Percentiles rank a stretch among this genome's conserved stretches.
Conservation (phyloP, 257 asterid species). For the Linderniella brevidens region DNA sequence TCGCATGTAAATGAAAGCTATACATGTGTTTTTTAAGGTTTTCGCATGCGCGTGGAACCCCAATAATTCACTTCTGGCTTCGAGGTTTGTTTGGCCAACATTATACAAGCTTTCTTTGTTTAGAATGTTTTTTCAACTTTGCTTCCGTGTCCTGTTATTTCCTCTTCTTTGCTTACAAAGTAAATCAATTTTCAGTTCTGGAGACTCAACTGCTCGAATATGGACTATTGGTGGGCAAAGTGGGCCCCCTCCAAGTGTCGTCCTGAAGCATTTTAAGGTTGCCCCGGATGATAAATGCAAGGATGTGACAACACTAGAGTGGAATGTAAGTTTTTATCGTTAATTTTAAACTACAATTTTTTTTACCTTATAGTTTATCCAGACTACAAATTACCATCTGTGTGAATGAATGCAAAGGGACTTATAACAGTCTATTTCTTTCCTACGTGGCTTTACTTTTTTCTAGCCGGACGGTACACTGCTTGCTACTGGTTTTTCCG, state of each 20-base stretch:
- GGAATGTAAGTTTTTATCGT: constrained; percentile 53
- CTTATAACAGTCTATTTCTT: constrained; percentile 1
- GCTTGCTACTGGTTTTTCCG: constrained; percentile 96
- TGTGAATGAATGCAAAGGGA: too few relatives aligned
- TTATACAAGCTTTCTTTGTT: constrained; percentile 1
- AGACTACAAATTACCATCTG: too few relatives aligned
- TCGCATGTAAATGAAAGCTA: not conserved
- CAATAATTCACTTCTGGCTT: constrained; percentile 83
- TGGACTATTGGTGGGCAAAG: constrained; percentile 71
- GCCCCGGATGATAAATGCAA: constrained; percentile 84
- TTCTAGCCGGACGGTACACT: constrained; percentile 72
- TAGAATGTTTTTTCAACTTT: not conserved
- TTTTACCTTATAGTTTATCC: too few relatives aligned
- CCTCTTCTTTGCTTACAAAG: constrained; percentile 4
- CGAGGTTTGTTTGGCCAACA: constrained; percentile 30
- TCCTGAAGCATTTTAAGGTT: constrained; percentile 77
- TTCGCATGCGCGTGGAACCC: constrained; percentile 99
- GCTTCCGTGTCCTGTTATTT: not conserved
- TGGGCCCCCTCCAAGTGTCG: constrained; percentile 47
- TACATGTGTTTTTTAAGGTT: constrained; percentile 34
- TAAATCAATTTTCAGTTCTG: constrained; percentile 37
- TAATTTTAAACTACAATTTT: too few relatives aligned
- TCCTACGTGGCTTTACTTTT: constrained; percentile 12
- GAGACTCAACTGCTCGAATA: constrained; percentile 95
- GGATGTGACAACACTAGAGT: constrained; percentile 98